These are phyloP conservation scores for Solanum pinnatisectum DNA, from an alignment of 257 asterid genomes.

Conservation along the genomic window DNA sequence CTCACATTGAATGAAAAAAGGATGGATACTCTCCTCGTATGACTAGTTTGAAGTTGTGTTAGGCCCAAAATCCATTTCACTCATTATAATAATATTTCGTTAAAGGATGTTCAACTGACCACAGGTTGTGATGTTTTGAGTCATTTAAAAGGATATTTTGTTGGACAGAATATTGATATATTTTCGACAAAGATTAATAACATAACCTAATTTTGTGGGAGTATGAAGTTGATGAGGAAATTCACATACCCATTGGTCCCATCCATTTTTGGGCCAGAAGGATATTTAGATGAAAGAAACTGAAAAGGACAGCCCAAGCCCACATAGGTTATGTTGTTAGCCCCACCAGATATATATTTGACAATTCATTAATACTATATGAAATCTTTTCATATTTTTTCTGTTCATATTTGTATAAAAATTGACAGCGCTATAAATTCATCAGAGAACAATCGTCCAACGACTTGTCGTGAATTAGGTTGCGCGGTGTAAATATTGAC, in stretches of 20 bases:
- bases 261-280: not conserved
- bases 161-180: not conserved
- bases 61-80: not conserved
- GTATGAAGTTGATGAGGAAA: not conserved
- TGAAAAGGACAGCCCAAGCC: not conserved
- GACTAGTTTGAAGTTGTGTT: not conserved
- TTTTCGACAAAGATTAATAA: not conserved
- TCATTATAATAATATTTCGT: not conserved
- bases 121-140: not conserved
- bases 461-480: not conserved
- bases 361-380: not conserved
- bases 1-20: not conserved
- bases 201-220: not conserved
- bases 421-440: not conserved
- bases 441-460: not conserved
- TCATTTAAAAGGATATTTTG: not conserved
- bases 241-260: not conserved
- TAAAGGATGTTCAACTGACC: not conserved
- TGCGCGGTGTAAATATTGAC: not conserved
- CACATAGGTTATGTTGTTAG: not conserved
- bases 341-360: not conserved
- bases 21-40: not conserved
- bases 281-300: not conserved
- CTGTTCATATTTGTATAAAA: not conserved
- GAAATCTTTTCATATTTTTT: not conserved